Conservation (phyloP, 139 green algal genomes). For the Micromonas commoda region DNA sequence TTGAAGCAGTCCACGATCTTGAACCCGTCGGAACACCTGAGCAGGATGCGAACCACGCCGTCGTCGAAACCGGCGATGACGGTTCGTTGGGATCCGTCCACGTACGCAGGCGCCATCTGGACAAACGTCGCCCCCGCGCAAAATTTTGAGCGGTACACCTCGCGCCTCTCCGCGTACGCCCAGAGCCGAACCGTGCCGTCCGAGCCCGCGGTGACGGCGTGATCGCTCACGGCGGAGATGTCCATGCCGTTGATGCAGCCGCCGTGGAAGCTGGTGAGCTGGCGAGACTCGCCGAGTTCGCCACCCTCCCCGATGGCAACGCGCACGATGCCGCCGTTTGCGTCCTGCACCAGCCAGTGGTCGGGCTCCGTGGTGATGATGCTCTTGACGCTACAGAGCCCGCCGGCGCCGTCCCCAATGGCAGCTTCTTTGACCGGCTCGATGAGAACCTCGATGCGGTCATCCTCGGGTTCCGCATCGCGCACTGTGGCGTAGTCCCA, state of each 20-base stretch:
- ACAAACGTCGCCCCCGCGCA: constrained; percentile 15
- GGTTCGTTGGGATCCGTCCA: constrained; percentile 20
- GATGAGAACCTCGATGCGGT: constrained; percentile 32
- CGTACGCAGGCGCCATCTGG: neutral
- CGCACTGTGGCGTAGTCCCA: constrained; percentile 52
- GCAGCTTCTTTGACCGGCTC: constrained; percentile 33
- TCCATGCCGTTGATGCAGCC: constrained; percentile 48
- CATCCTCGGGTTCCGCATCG: constrained; percentile 33
- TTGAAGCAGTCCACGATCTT: constrained; percentile 46
- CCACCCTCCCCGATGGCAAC: constrained; percentile 20
- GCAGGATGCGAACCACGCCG: constrained; percentile 48
- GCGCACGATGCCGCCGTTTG: constrained; percentile 40
- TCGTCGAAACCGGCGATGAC: constrained; percentile 47
- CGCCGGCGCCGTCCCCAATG: constrained; percentile 29
- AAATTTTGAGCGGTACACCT: neutral
- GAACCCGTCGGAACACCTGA: constrained; percentile 43
- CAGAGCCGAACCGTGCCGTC: constrained; percentile 52
- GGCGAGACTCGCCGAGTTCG: constrained; percentile 31
- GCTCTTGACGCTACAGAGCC: constrained; percentile 21
- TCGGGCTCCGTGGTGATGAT: constrained; percentile 39
- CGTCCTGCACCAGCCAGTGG: constrained; percentile 55
- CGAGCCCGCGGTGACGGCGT: constrained; percentile 43
- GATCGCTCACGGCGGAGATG: constrained; percentile 37
- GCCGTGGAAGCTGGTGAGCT: constrained; percentile 31
- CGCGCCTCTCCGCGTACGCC: constrained; percentile 40